These are phyloP conservation scores for Cystobasidiaceae sp. DNA, from an alignment of 1,284 basidiomycete genomes.

Conservation along the genomic window DNA sequence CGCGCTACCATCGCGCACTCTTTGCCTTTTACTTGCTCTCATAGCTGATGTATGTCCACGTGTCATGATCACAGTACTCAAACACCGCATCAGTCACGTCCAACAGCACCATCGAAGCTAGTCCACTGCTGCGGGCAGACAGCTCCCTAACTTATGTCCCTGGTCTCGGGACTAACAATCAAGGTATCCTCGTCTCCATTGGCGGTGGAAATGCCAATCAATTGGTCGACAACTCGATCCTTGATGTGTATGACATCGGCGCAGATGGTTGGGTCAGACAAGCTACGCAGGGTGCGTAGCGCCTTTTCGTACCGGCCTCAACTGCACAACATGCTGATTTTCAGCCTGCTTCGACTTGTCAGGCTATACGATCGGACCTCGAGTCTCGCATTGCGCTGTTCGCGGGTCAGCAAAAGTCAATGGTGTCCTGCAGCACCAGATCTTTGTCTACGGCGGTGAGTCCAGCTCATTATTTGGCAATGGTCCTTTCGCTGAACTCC, in stretches of 20 bases:
- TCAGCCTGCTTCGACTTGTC: background rate
- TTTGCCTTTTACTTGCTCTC: background rate
- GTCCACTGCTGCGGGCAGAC: constrained; percentile 40
- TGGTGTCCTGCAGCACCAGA: constrained; percentile 37
- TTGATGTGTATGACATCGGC: constrained; percentile 42
- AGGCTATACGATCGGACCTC: constrained; percentile 25
- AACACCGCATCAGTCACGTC: constrained; percentile 31
- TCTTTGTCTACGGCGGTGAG: constrained; percentile 41
- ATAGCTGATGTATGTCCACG: background rate
- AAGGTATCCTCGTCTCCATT: constrained; percentile 41
- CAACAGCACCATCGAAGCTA: constrained; percentile 35
- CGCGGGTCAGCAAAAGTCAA: constrained; percentile 39
- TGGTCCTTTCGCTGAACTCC: background rate
- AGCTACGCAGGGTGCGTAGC: constrained; percentile 35
- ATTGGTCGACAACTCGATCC: constrained; percentile 37
- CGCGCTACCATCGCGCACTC: background rate
- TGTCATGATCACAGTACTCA: constrained; percentile 28
- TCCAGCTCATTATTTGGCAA: background rate
- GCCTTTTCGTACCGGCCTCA: background rate
- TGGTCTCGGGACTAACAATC: constrained; percentile 32
- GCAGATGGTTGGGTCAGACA: constrained; percentile 40
- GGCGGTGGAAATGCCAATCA: constrained; percentile 40
- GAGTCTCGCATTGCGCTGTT: constrained; percentile 42
- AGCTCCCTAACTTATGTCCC: constrained; percentile 40
- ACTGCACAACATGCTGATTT: too few relatives aligned